Percentiles rank a stretch among this genome's conserved stretches.
Evolutionary conservation across 2,329 filamentous ascomycete species (phyloP).

Genomic region (Scedosporium boydii): DNA sequence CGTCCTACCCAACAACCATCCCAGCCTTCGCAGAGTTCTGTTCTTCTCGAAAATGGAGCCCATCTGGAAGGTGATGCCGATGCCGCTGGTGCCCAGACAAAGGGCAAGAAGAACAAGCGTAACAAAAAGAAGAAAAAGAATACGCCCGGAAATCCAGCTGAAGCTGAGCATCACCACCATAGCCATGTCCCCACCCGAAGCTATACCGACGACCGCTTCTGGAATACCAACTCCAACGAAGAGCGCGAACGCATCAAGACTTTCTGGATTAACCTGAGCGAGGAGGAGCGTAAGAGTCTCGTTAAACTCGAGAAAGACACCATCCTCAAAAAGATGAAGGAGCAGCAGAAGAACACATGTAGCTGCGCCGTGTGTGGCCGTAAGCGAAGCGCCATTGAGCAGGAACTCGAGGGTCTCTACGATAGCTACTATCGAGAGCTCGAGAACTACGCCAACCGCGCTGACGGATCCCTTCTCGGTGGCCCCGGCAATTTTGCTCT

Average conservation of each 20-base stretch:
- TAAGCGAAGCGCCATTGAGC: slow-evolving; percentile 94
- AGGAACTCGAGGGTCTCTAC: slow-evolving; percentile 94
- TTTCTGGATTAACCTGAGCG: slow-evolving; percentile 91
- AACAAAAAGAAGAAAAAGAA: slow-evolving; percentile 50
- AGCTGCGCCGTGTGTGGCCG: slow-evolving; percentile 95
- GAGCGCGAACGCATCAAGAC: slow-evolving; percentile 96
- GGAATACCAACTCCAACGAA: slow-evolving; percentile 91
- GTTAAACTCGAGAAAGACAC: slow-evolving; percentile 99
- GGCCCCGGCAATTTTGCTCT: slow-evolving; percentile 51
- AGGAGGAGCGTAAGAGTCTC: slow-evolving; percentile 87
- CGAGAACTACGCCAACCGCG: slow-evolving; percentile 90
- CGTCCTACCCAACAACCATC: neutral
- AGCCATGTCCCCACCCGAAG: slow-evolving; percentile 2
- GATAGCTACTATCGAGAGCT: slow-evolving; percentile 98
- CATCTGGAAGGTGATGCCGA: slow-evolving; percentile 25
- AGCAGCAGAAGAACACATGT: slow-evolving; percentile 98
- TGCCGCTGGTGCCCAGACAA: slow-evolving; percentile 20
- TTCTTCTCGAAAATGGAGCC: neutral
- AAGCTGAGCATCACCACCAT: neutral
- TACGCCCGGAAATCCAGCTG: slow-evolving; percentile 1
- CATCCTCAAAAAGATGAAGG: slow-evolving; percentile 98
- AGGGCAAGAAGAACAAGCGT: slow-evolving; percentile 55
- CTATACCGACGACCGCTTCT: slow-evolving; percentile 46
- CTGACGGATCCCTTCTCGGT: slow-evolving; percentile 34
- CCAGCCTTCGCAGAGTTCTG: neutral